Percentiles rank a stretch among this genome's conserved stretches.
Conservation (phyloP, 148 eudicot genomes). For the Selenicereus undatus region DNA sequence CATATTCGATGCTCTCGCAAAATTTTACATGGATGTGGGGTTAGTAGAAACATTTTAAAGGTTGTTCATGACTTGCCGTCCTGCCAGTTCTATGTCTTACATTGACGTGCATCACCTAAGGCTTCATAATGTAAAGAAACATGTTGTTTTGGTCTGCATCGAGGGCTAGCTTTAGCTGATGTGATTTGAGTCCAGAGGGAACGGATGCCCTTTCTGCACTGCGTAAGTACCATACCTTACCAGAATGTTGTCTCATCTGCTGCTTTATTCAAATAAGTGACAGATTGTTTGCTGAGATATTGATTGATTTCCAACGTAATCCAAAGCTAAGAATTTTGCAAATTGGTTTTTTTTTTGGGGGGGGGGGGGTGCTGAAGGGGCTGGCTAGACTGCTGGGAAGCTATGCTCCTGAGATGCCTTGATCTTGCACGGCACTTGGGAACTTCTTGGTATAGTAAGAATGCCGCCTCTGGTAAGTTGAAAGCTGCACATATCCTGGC, state of each 20-base stretch:
- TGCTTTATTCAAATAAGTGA: neutral
- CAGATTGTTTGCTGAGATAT: neutral
- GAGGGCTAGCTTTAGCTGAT: neutral
- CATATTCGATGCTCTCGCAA: neutral
- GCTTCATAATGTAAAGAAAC: neutral
- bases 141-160: neutral
- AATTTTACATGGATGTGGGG: neutral
- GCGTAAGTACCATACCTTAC: neutral
- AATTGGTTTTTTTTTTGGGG: too few relatives aligned
- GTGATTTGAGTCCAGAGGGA: neutral
- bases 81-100: neutral
- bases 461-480: neutral
- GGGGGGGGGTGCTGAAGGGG: neutral
- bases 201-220: neutral
- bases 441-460: neutral
- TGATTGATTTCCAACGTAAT: neutral
- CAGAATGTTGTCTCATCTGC: neutral
- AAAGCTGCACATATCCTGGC: neutral
- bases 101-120: neutral
- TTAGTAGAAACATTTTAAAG: neutral
- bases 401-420: neutral
- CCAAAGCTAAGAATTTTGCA: too few relatives aligned
- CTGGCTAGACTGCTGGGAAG: neutral
- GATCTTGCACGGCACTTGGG: neutral
- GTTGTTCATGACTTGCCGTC: neutral